These are phyloP conservation scores for Bolboschoenoplectus hybrid DNA, from an alignment of 202 grass and related monocot species.

Conservation along the genomic window DNA sequence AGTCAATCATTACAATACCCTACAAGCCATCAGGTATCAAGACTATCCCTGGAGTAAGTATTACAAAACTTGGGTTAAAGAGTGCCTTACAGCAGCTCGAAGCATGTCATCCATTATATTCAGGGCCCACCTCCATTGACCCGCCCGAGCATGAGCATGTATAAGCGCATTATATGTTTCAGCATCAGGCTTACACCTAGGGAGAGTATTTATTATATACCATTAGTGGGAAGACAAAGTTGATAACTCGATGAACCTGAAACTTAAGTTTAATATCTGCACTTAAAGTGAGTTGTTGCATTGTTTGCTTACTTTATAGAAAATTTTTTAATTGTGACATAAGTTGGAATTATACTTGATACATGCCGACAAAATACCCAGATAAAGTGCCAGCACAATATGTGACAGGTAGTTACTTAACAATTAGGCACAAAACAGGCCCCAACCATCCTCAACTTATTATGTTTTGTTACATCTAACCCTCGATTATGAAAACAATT, in stretches of 20 bases:
- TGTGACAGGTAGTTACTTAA: background rate
- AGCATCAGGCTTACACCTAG: conserved; percentile 87
- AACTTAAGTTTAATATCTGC: conserved; percentile 14
- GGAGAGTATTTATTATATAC: conserved; percentile 41
- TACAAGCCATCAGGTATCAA: background rate
- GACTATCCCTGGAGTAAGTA: background rate
- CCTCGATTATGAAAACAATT: background rate
- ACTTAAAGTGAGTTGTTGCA: background rate
- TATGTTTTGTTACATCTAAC: conserved; percentile 4
- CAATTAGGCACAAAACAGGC: background rate
- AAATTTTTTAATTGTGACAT: background rate
- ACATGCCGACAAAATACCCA: conserved; percentile 9
- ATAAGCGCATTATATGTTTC: conserved; percentile 92
- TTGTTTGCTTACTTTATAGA: background rate
- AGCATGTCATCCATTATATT: conserved; percentile 99
- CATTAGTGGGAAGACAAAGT: background rate
- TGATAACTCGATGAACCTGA: background rate
- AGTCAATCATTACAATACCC: background rate
- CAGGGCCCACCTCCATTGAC: conserved; percentile 88
- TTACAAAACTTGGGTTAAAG: conserved; percentile 27
- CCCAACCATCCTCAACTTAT: background rate
- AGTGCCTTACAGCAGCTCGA: conserved; percentile 75
- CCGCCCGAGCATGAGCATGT: conserved; percentile 79
- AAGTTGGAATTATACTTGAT: background rate
- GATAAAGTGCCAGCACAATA: background rate